Conservation (phyloP, 2,329 filamentous ascomycete species). For the Dothideomycetes sp. region DNA sequence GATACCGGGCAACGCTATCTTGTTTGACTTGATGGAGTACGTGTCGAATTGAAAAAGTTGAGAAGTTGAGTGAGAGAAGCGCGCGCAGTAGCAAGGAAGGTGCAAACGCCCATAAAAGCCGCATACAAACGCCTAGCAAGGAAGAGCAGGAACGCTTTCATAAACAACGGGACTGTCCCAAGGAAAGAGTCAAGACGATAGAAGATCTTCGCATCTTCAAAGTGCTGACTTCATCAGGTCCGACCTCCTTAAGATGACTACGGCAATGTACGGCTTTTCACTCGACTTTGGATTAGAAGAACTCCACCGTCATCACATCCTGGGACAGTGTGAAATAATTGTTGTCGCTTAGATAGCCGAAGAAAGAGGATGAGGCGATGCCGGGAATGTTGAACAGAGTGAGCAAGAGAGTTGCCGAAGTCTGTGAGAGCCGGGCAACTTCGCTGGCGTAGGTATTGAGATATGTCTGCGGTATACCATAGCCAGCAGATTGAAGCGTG, state of each 20-base stretch:
- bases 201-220: too few relatives aligned
- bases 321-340: slow-evolving; percentile 43
- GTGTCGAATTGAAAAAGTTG: not conserved
- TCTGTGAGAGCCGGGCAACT: slow-evolving; percentile 39
- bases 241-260: too few relatives aligned
- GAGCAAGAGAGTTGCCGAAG: slow-evolving; percentile 46
- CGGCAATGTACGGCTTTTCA: too few relatives aligned
- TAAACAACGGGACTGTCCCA: too few relatives aligned
- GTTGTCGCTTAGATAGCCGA: slow-evolving; percentile 50
- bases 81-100: too few relatives aligned
- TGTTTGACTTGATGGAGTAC: too few relatives aligned
- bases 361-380: slow-evolving; percentile 49
- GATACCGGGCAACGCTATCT: not conserved
- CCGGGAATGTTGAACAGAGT: slow-evolving; percentile 51
- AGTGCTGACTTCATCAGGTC: too few relatives aligned
- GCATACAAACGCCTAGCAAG: not conserved
- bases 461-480: slow-evolving; percentile 53
- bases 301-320: too few relatives aligned
- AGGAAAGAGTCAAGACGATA: too few relatives aligned
- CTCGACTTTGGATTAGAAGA: too few relatives aligned
- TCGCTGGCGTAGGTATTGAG: slow-evolving; percentile 46
- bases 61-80: not conserved
- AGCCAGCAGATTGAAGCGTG: slow-evolving; percentile 49
- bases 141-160: not conserved
- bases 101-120: not conserved